Conservation (phyloP, 1,284 basidiomycete species). For the Sporisorium exsertum region DNA sequence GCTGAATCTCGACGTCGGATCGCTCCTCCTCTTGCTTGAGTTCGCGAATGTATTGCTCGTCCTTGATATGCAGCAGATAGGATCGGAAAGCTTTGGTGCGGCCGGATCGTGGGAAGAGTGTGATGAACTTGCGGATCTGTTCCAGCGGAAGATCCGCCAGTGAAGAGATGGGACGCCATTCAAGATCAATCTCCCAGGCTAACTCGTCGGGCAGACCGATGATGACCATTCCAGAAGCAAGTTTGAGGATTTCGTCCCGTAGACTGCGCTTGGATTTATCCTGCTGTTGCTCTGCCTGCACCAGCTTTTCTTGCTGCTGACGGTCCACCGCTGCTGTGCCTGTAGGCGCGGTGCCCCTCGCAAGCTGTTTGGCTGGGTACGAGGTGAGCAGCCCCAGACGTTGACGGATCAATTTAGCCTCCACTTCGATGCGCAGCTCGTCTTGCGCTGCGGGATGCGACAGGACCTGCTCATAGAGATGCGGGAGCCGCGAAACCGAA, state of each 20-base stretch:
- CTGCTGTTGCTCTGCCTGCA: conserved; percentile 24
- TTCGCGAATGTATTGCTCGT: conserved; percentile 54
- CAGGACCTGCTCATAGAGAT: conserved; percentile 60
- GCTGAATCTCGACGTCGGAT: conserved; percentile 39
- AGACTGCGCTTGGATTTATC: conserved; percentile 72
- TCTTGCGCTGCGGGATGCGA: conserved; percentile 59
- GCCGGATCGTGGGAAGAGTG: conserved; percentile 76
- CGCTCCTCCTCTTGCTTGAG: conserved; percentile 43
- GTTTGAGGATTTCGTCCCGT: conserved; percentile 76
- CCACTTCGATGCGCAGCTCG: conserved; percentile 54
- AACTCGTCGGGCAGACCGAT: conserved; percentile 80
- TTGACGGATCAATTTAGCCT: conserved; percentile 58
- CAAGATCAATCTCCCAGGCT: conserved; percentile 83
- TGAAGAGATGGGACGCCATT: conserved; percentile 79
- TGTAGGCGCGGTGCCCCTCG: conserved; percentile 19
- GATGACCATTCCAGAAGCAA: conserved; percentile 80
- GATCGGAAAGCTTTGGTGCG: conserved; percentile 45
- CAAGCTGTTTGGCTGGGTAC: conserved; percentile 42
- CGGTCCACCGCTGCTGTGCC: conserved; percentile 44
- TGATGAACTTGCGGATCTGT: conserved; percentile 77
- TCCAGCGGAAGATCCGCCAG: conserved; percentile 78
- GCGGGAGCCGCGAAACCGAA: conserved; percentile 46
- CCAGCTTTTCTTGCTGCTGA: conserved; percentile 24
- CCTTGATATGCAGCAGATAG: conserved; percentile 53
- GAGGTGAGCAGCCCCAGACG: conserved; percentile 49